Conservation (phyloP, 2,329 filamentous ascomycete genomes). For the Sclerotinia sclerotiorum region DNA sequence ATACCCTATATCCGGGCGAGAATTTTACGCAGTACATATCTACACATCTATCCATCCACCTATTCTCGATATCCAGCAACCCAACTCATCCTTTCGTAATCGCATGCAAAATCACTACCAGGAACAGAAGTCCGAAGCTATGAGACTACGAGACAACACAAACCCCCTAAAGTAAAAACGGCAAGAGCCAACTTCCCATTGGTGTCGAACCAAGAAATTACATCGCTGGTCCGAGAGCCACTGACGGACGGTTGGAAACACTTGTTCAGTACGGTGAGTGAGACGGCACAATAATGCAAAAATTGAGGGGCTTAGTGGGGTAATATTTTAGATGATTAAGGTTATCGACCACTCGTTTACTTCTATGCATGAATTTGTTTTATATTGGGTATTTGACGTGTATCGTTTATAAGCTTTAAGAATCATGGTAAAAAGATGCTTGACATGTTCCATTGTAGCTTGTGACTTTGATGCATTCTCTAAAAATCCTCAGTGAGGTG, state of each 20-base stretch:
- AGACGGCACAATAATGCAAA: not conserved
- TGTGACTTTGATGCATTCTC: not conserved
- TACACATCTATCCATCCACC: no score
- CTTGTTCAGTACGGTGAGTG: constrained; percentile 18
- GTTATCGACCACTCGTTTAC: not conserved
- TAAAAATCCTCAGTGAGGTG: not conserved
- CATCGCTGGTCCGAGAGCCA: constrained; percentile 11
- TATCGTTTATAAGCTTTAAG: not conserved
- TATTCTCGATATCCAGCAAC: not conserved
- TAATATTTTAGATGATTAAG: not conserved
- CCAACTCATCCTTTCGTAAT: not conserved
- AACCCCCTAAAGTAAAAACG: constrained; percentile 13
- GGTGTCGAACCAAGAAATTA: not conserved
- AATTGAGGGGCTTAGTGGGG: constrained; percentile 24
- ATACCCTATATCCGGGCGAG: no score
- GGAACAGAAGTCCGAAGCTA: not conserved
- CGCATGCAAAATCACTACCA: no score
- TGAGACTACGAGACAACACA: constrained; percentile 1
- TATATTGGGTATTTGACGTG: constrained; percentile 16
- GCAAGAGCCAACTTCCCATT: constrained; percentile 11
- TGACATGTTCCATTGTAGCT: not conserved
- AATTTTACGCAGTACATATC: no score
- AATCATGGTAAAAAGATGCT: not conserved
- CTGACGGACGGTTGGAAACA: constrained; percentile 15
- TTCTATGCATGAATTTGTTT: constrained; percentile 10